These are phyloP conservation scores for Claviceps purpurea DNA, from an alignment of 2,329 filamentous ascomycete species.

Conservation along the genomic window DNA sequence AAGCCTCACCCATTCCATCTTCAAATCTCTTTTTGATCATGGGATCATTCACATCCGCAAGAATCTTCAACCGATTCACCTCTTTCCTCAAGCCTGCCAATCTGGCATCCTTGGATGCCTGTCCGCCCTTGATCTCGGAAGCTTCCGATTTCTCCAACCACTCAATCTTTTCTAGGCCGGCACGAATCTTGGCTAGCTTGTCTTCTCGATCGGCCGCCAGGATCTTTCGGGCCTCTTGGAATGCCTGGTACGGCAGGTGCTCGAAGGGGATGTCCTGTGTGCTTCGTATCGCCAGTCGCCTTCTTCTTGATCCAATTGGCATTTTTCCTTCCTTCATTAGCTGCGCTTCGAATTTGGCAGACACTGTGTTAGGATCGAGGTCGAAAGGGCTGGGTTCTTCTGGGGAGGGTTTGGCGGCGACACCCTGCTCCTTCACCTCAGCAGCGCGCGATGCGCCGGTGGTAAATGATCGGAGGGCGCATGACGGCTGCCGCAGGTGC, in stretches of 20 bases:
- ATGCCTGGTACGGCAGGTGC: constrained; percentile 91
- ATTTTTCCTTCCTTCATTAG: constrained; percentile 55
- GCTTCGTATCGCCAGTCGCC: constrained; percentile 57
- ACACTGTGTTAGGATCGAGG: constrained; percentile 56
- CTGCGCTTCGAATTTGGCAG: constrained; percentile 43
- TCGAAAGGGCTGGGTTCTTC: constrained; percentile 25
- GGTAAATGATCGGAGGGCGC: constrained; percentile 23
- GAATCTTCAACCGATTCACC: constrained; percentile 69
- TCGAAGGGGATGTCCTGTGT: constrained; percentile 68
- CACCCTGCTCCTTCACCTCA: constrained; percentile 12
- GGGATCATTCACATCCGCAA: constrained; percentile 91
- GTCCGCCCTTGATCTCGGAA: constrained; percentile 45
- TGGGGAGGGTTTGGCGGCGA: constrained; percentile 4
- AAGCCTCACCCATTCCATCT: constrained; percentile 65
- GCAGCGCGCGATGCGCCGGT: constrained; percentile 19
- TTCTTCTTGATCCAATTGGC: constrained; percentile 73
- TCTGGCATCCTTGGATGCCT: constrained; percentile 49
- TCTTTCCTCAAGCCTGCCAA: constrained; percentile 57
- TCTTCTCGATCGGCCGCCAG: constrained; percentile 66
- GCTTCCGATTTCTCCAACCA: constrained; percentile 47
- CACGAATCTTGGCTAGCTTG: constrained; percentile 62
- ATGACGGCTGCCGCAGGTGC: constrained; percentile 31
- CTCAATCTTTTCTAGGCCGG: constrained; percentile 54
- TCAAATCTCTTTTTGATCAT: constrained; percentile 88
- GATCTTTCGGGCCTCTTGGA: constrained; percentile 85